Percentiles rank a stretch among this genome's conserved stretches.
These are phyloP conservation scores for Sutorius eximius DNA, from an alignment of 1,284 basidiomycete species.

Conservation along the genomic window DNA sequence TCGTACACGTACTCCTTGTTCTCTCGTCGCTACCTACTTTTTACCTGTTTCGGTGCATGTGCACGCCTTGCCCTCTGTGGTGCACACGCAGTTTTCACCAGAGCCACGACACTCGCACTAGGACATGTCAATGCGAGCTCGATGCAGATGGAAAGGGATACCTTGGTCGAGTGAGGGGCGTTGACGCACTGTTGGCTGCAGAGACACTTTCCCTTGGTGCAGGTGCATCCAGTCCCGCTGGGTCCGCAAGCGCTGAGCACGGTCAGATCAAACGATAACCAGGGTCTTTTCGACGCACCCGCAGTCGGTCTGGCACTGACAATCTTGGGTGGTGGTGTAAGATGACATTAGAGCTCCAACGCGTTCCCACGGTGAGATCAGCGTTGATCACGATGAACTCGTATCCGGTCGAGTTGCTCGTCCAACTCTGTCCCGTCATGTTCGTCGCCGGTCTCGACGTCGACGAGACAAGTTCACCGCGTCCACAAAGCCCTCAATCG, in stretches of 20 bases:
- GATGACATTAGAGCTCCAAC: not conserved
- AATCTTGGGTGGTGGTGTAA: constrained; percentile 3
- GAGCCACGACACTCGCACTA: constrained; percentile 28
- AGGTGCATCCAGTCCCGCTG: constrained; percentile 21
- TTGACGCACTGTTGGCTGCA: constrained; percentile 20
- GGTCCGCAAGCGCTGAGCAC: constrained; percentile 21
- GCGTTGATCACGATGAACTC: constrained; percentile 67
- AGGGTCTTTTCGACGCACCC: constrained; percentile 6
- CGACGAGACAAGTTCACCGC: not conserved
- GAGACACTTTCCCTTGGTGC: constrained; percentile 20
- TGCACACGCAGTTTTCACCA: constrained; percentile 19
- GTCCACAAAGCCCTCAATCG: constrained; percentile 3
- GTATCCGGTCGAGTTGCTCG: constrained; percentile 81
- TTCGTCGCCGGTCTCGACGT: constrained; percentile 83
- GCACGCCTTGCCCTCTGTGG: constrained; percentile 13
- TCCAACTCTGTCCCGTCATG: constrained; percentile 87
- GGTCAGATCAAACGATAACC: not conserved
- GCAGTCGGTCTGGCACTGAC: constrained; percentile 26
- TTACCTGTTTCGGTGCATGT: constrained; percentile 17
- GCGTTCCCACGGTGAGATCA: constrained; percentile 6
- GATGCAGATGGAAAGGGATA: not conserved
- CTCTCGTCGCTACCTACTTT: constrained; percentile 5
- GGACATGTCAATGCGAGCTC: not conserved
- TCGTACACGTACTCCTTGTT: constrained; percentile 15
- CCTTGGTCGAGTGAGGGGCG: constrained; percentile 22